Evolutionary conservation across 202 grass and related monocot species (phyloP).

Genomic region (Panicum virgatum): DNA sequence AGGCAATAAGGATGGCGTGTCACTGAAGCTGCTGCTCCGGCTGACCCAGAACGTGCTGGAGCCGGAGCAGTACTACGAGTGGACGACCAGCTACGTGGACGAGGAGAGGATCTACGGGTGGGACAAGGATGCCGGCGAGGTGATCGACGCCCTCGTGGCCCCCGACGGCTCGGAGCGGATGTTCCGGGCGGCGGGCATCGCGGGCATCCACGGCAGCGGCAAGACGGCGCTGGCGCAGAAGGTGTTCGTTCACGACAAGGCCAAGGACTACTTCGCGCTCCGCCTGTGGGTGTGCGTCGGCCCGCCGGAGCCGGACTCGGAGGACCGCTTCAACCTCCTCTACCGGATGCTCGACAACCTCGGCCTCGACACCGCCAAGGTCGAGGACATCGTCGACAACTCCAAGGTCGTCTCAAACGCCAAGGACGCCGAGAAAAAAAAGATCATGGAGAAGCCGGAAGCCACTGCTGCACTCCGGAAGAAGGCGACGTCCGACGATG

Average conservation of each 20-base stretch:
- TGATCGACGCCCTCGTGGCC: constrained; percentile 33
- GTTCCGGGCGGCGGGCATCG: constrained; percentile 54
- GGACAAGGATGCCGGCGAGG: neutral
- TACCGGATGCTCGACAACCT: constrained; percentile 77
- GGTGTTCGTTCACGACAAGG: constrained; percentile 54
- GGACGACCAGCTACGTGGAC: constrained; percentile 65
- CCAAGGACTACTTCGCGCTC: constrained; percentile 61
- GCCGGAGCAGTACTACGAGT: constrained; percentile 47
- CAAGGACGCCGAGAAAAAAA: too few relatives aligned
- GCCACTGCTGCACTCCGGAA: too few relatives aligned
- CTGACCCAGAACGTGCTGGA: constrained; percentile 13
- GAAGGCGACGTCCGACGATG: neutral
- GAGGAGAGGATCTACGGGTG: constrained; percentile 51
- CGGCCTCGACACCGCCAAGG: constrained; percentile 43
- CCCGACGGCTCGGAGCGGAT: neutral
- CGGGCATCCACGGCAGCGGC: constrained; percentile 52
- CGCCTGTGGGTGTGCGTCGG: constrained; percentile 60
- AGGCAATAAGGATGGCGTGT: neutral
- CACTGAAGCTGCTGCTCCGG: constrained; percentile 22
- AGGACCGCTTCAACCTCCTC: constrained; percentile 38
- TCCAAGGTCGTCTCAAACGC: neutral
- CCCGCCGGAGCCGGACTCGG: constrained; percentile 36
- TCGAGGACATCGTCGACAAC: constrained; percentile 27
- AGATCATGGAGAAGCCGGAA: accelerated
- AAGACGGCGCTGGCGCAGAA: constrained; percentile 62